Evolutionary conservation across 83 land plant species (phyloP), one percentile per base, ranked within the genome.

Genomic region (Larix sibirica): DNA sequence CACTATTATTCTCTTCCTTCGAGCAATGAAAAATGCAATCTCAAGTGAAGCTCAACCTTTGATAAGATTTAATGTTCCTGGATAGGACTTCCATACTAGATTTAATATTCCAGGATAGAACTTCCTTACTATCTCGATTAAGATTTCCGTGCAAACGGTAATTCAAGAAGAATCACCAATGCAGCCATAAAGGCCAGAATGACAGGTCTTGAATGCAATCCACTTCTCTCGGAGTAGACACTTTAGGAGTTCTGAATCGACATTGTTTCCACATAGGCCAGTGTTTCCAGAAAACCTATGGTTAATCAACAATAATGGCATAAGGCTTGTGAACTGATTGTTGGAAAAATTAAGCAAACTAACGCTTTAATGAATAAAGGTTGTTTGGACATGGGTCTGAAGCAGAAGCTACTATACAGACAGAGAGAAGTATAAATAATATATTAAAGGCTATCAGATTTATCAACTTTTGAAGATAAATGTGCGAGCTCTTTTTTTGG

Each of bases 41-140:
- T 69, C 85, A 93, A 4, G 86, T 66, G 84, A 93, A 89, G 23
- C 61, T 85, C 54, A 91, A 50, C 17, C 84, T 70, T n/a, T 70
- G 84, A 66, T 80, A 91, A 3, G 88, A 77, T 61, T 86, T 89
- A 83, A 93, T 74, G 36, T 91, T 80, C 95, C 95, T 89, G 2
- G 91, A 90, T 14, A 20, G 20, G 47, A 12, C 78, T 54, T 38
- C 4, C 24, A 62, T 17, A 77, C n/a, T n/a, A 3, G 88, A 77
- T 61, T 86, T 89, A 83, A 93, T 74, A 47, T 91, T 80, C 95
- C 95, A 89, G 2, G 91, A 90, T 14, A 20, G 20, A 26, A 12
- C 78, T 54, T 38, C 4, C 24, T 47, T 17, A 77, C n/a, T n/a
- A 12, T 38, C 58, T 75, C 14, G 36, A 33, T 70, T 23, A 61